phyloP scores from a whole-genome alignment of 495 filamentous ascomycete genomes.

The Podospora anserina region DNA sequence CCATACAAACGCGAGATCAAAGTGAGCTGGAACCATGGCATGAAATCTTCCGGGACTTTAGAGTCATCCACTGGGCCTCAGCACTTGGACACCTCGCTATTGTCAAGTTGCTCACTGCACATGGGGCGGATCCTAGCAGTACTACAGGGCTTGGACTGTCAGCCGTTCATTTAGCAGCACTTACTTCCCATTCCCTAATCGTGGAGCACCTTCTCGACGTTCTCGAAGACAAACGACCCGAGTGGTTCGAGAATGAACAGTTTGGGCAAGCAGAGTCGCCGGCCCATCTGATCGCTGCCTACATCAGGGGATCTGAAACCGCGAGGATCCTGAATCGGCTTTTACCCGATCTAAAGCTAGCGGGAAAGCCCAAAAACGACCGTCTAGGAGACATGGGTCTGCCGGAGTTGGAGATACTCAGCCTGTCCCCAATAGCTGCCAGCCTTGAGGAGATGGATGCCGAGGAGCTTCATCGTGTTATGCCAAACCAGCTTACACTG shows the following conservation, averaged over 20 bases:
- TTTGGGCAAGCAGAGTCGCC: background rate
- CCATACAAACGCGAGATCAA: background rate
- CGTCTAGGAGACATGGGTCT: background rate
- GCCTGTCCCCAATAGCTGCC: background rate
- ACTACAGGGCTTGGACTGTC: background rate
- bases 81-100: background rate
- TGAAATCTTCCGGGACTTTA: background rate
- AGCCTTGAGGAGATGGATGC: background rate
- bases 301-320: background rate
- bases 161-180: constrained; percentile 5
- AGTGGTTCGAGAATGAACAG: background rate
- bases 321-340: background rate
- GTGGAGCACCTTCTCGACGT: background rate
- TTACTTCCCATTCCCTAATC: background rate
- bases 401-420: background rate
- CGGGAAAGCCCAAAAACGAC: background rate
- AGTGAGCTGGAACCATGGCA: background rate
- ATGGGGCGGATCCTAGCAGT: constrained; percentile 1
- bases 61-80: constrained; percentile 1
- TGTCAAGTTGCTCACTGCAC: background rate
- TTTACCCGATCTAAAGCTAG: background rate
- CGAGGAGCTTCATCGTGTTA: background rate
- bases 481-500: background rate
- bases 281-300: background rate
- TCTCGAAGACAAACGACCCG: background rate